phyloP scores from a whole-genome alignment of 768 basidiomycete genomes.

The Auriscalpium vulgare region DNA sequence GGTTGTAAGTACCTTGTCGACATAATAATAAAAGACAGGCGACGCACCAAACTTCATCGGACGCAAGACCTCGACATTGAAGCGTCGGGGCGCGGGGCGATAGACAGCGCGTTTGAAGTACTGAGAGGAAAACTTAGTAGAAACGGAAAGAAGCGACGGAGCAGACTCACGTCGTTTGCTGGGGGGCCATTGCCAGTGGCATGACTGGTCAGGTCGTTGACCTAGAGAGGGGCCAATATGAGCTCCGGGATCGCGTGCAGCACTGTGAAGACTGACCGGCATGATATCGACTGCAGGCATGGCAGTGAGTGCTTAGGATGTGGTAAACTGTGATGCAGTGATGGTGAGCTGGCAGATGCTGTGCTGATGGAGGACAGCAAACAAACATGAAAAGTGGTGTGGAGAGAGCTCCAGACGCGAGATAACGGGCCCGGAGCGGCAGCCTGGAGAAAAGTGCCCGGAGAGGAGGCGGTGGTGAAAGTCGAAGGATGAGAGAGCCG shows the following conservation, averaged over 20 bases:
- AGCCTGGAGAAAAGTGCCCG: too few relatives aligned
- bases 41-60: constrained; percentile 17
- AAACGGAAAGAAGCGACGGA: background rate
- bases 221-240: background rate
- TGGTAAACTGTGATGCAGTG: too few relatives aligned
- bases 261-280: too few relatives aligned
- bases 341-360: too few relatives aligned
- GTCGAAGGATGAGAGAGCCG: too few relatives aligned
- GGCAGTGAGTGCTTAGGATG: too few relatives aligned
- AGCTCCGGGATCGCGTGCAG: background rate
- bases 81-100: constrained; percentile 4
- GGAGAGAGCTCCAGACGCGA: too few relatives aligned
- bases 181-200: constrained; percentile 4
- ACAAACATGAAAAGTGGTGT: too few relatives aligned
- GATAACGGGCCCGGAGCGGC: too few relatives aligned
- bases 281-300: too few relatives aligned
- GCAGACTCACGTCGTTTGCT: constrained; percentile 1
- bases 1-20: background rate
- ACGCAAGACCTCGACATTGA: constrained; percentile 2
- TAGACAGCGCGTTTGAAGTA: constrained; percentile 12
- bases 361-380: too few relatives aligned
- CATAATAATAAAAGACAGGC: background rate
- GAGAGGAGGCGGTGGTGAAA: too few relatives aligned
- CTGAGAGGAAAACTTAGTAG: constrained; percentile 16
- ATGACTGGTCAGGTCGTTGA: background rate